Conservation (phyloP, 1,139 yeast genomes). For the Yamadazyma dendronema region DNA sequence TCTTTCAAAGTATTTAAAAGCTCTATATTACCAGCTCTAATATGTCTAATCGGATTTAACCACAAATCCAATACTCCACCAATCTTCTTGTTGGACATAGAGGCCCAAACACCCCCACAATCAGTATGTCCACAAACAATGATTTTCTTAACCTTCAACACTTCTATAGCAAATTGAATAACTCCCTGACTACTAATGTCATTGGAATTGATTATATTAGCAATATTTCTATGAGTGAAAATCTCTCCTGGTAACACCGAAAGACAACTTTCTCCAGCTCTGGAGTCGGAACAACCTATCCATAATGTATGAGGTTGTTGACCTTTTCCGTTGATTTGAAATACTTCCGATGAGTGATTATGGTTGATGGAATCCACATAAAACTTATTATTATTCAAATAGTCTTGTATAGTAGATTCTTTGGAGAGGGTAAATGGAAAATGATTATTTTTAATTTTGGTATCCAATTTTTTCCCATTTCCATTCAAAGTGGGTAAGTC, state of each 20-base stretch:
- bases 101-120: constrained; percentile 95
- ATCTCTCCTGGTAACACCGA: constrained; percentile 90
- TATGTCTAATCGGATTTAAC: constrained; percentile 73
- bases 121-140: constrained; percentile 97
- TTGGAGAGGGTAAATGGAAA: constrained; percentile 57
- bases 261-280: constrained; percentile 79
- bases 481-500: constrained; percentile 22
- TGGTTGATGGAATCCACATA: constrained; percentile 63
- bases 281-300: constrained; percentile 95
- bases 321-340: constrained; percentile 74
- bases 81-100: constrained; percentile 64
- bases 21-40: constrained; percentile 57
- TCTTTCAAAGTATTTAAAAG: constrained; percentile 40
- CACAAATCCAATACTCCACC: constrained; percentile 78
- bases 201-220: constrained; percentile 70
- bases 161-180: constrained; percentile 87
- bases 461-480: constrained; percentile 7
- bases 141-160: constrained; percentile 76
- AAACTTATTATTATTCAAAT: constrained; percentile 62
- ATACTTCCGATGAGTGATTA: constrained; percentile 58
- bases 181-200: constrained; percentile 82
- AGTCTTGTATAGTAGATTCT: constrained; percentile 61
- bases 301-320: constrained; percentile 92
- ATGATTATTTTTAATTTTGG: constrained; percentile 19
- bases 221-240: constrained; percentile 91